Base-by-base conservation (phyloP, 176 grass and related monocot species). In the Guadua angustifolia region DNA sequence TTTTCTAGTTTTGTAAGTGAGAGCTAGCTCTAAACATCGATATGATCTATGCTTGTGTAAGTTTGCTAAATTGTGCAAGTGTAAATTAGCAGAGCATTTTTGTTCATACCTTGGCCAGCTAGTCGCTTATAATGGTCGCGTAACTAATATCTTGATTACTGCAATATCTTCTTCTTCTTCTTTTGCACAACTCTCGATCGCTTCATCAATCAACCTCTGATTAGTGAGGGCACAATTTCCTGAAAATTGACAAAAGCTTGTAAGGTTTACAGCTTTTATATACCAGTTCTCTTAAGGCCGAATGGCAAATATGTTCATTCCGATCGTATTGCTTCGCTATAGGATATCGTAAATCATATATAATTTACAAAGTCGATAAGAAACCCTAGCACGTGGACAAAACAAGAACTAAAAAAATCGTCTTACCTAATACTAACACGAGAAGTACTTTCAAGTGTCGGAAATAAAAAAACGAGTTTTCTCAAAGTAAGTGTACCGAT, bases 361-460 rank as follows among this genome's bases (percentile, higher is more conserved):
- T 45, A 12, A 56, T 13, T 32, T 38, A 53, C 40, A n/a, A 62
- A 63, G 43, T 71, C 0, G 0, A 16, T 18, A 39, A 22, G 60
- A 49, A 75, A 25, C 21, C 74, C 42, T 19, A 21, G 79, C 39
- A 25, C 19, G 71, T 49, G 73, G 60, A 25, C 21, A 80, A 45
- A n/a, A 29, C 15, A 44, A 70, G 2, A 32, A 59, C 13, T 57
- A 55, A 60, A 5, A 51, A 68, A 19, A 66, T 18, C 69, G 2
- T 42, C 51, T 24, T 55, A 77, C 69, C 61, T 39, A 80, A 75
- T 19, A 12, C 14, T 18, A 43, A 17, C 36, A 77, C 33, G 62
- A 44, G 7, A 11, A 47, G 46, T 38, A 22, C 81, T 44, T 77
- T 45, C 9, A 64, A 68, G 39, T 71, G 71, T 82, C 71, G 24